Evolutionary conservation across 2,329 filamentous ascomycete genomes (phyloP), one percentile per base, ranked within the genome.

Genomic region (Colletotrichum musae): DNA sequence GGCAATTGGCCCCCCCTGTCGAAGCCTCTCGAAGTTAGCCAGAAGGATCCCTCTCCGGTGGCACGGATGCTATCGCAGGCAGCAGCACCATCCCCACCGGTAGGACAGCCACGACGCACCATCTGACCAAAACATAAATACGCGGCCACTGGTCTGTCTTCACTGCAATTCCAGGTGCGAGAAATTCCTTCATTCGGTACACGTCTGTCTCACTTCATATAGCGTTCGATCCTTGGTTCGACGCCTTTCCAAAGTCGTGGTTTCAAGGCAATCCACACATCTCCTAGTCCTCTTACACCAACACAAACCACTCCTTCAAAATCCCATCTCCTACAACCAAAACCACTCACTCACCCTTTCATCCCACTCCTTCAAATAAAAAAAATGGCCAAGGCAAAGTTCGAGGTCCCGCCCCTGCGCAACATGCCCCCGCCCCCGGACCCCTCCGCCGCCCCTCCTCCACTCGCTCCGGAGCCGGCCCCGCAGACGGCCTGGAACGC

Each of bases 11-110:
- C 15, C 16, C 43, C 54, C 54, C 21, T 50, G 61, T 65, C 61
- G 61, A 69, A 69, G 21, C 9, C 41, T 65, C 61, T 59, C 21
- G 66, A 69, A 69, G 18, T 39, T 48, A 54, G 41, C 21, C 60
- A 26, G 28, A 65, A 65, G 16, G 41, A 51, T 24, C 18, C 18
- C 48, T 68, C 18, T 21, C 48, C 18, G 32, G 6, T 47, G 4
- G 18, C 24, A 21, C 21, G 36, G 39, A 21, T 26, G 10, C 13
- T 41, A 53, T 43, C 6, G 28, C 10, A 28, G 56, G 65, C 61
- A 64, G 50, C 66, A 69, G 50, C 47, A 53, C 36, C 47, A 24
- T 16, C 32, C n/a, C 47, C 48, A 5, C 58, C 21, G 32, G 16
- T n/a, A 16, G 4, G n/a, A 52, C 15, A 9, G 39, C n/a, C 26